Evolutionary conservation across 139 green algal species (phyloP).

Genomic region (Chlorella sp.): DNA sequence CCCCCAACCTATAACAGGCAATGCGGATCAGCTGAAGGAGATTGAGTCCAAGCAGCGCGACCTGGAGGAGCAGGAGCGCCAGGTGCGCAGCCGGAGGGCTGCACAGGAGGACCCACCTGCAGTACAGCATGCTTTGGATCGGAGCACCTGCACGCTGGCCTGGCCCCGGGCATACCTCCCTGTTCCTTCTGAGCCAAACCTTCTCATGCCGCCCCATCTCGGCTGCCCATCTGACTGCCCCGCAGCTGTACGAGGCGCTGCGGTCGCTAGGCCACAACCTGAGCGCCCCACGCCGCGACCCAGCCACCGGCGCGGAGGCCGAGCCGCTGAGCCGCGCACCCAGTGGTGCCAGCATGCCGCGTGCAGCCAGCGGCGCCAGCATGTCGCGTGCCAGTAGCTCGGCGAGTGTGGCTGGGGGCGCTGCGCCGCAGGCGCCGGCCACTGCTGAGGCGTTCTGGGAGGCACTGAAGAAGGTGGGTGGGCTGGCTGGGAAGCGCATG

Average conservation of each 20-base stretch:
- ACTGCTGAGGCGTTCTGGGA: constrained; percentile 12
- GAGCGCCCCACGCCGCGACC: constrained; percentile 2
- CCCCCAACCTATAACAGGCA: background rate
- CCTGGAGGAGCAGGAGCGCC: constrained; percentile 25
- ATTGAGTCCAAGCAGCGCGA: constrained; percentile 26
- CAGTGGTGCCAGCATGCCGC: background rate
- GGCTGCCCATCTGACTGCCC: background rate
- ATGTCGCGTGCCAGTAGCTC: constrained; percentile 9
- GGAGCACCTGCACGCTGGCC: background rate
- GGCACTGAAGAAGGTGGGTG: constrained; percentile 14
- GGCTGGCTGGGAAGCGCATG: background rate
- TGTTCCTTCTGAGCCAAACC: background rate
- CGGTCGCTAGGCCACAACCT: constrained; percentile 20
- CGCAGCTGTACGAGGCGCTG: constrained; percentile 10
- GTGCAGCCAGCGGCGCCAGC: background rate
- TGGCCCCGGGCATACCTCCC: background rate
- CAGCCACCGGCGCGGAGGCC: background rate
- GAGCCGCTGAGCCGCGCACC: background rate
- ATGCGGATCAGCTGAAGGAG: constrained; percentile 25
- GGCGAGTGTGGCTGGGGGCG: too few species aligned
- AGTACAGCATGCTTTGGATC: background rate
- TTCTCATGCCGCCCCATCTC: background rate
- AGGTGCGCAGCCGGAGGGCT: background rate
- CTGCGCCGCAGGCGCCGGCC: background rate
- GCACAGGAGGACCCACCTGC: too few species aligned